A percentile compares a stretch with the other conserved stretches of the same genome.
Evolutionary conservation across 352 stramenopile species (phyloP).

Genomic region (Phytopythium mirpurense): DNA sequence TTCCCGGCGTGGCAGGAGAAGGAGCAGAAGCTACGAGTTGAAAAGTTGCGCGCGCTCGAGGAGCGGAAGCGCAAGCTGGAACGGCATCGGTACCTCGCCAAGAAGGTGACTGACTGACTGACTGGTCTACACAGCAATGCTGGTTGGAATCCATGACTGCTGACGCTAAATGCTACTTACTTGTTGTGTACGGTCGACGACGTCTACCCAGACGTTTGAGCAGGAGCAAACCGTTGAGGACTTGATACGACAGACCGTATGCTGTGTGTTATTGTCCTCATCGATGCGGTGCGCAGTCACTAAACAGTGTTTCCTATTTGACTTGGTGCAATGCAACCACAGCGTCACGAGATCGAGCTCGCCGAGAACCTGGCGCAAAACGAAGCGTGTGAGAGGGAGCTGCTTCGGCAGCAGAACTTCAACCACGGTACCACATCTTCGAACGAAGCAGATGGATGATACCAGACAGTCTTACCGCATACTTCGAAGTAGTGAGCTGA

Average conservation of each 20-base stretch:
- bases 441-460: too few species aligned
- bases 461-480: not conserved
- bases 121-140: not conserved
- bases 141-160: not conserved
- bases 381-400: constrained; percentile 56
- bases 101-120: constrained; percentile 43
- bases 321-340: not conserved
- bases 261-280: not conserved
- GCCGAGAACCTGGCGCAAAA: constrained; percentile 73
- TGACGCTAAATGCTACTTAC: too few species aligned
- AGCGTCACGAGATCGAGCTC: constrained; percentile 74
- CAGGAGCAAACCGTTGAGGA: constrained; percentile 68
- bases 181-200: not conserved
- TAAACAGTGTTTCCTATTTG: too few species aligned
- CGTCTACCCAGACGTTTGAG: constrained; percentile 54
- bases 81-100: constrained; percentile 57
- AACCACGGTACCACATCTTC: constrained; percentile 42
- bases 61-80: constrained; percentile 72
- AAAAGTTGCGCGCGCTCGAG: constrained; percentile 57
- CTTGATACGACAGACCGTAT: constrained; percentile 65
- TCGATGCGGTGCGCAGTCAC: too few species aligned
- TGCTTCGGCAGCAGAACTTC: constrained; percentile 45
- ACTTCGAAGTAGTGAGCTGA: not conserved
- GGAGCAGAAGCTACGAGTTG: constrained; percentile 40
- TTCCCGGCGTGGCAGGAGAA: constrained; percentile 75